phyloP scores from a whole-genome alignment of 352 stramenopile genomes.

The Phytopythium delawarense region DNA sequence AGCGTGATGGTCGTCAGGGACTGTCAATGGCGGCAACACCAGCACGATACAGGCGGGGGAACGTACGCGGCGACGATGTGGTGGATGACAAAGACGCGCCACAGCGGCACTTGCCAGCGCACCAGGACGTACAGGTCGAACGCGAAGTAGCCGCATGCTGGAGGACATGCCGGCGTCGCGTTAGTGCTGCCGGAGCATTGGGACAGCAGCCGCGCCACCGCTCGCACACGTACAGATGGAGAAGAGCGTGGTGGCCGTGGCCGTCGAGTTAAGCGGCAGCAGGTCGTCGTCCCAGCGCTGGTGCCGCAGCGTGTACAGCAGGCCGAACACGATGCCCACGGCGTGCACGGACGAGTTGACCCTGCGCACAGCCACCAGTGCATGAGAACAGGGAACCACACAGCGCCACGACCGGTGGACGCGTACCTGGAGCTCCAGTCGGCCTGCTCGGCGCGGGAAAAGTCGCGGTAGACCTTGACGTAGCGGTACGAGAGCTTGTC shows the following conservation, averaged over 20 bases:
- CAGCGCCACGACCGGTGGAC: neutral
- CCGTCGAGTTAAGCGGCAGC: conserved; percentile 47
- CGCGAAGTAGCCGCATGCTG: conserved; percentile 82
- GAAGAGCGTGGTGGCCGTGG: conserved; percentile 57
- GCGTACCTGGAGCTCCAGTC: conserved; percentile 78
- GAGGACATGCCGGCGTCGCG: neutral
- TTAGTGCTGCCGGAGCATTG: neutral
- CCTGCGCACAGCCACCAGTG: conserved; percentile 17
- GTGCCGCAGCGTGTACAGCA: conserved; percentile 53
- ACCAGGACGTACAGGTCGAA: conserved; percentile 76
- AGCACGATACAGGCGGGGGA: neutral
- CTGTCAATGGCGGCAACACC: neutral
- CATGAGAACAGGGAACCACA: too few species aligned
- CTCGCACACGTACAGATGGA: conserved; percentile 58
- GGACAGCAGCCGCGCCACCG: neutral
- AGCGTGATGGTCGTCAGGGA: neutral
- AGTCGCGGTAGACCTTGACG: conserved; percentile 65
- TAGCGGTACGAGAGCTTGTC: conserved; percentile 50
- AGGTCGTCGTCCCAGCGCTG: conserved; percentile 66
- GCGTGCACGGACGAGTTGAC: conserved; percentile 82
- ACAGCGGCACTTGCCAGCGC: conserved; percentile 67
- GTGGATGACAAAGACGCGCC: conserved; percentile 76
- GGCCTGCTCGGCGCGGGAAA: conserved; percentile 58
- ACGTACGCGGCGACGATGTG: conserved; percentile 79
- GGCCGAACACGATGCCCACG: conserved; percentile 51